Conservation (phyloP, 1,284 basidiomycete species). For the Kwoniella shivajii region DNA sequence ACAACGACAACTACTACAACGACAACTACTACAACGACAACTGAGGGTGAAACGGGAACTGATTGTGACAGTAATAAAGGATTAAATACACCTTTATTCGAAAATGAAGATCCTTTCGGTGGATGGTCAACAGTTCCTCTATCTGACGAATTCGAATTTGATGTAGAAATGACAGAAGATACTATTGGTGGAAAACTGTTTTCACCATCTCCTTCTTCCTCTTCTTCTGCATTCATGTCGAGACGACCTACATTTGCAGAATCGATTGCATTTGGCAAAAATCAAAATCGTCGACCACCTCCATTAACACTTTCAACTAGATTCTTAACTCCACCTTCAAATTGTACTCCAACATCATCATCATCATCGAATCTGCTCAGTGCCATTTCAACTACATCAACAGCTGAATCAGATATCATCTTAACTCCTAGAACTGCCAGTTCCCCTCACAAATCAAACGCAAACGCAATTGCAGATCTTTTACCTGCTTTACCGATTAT, state of each 20-base stretch:
- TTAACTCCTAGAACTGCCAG: slow-evolving; percentile 1
- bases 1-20: not conserved
- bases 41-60: slow-evolving; percentile 10
- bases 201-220: not conserved
- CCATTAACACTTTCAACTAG: slow-evolving; percentile 17
- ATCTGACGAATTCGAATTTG: slow-evolving; percentile 5
- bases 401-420: slow-evolving; percentile 10
- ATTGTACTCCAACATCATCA: slow-evolving; percentile 2
- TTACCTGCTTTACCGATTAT: slow-evolving; percentile 32
- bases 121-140: slow-evolving; percentile 10
- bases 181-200: slow-evolving; percentile 2
- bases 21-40: not conserved
- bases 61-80: slow-evolving; percentile 6
- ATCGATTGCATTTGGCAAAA: not conserved
- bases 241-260: slow-evolving; percentile 1
- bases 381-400: slow-evolving; percentile 7
- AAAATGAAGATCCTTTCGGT: slow-evolving; percentile 23
- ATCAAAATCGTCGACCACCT: slow-evolving; percentile 13
- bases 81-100: slow-evolving; percentile 15
- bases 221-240: not conserved
- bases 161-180: slow-evolving; percentile 15
- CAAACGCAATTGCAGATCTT: slow-evolving; percentile 3
- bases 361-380: slow-evolving; percentile 8
- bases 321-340: slow-evolving; percentile 6
- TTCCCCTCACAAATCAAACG: slow-evolving; percentile 2